These are phyloP conservation scores for Kandelia obovata DNA, from an alignment of 345 rosid species.

Conservation along the genomic window DNA sequence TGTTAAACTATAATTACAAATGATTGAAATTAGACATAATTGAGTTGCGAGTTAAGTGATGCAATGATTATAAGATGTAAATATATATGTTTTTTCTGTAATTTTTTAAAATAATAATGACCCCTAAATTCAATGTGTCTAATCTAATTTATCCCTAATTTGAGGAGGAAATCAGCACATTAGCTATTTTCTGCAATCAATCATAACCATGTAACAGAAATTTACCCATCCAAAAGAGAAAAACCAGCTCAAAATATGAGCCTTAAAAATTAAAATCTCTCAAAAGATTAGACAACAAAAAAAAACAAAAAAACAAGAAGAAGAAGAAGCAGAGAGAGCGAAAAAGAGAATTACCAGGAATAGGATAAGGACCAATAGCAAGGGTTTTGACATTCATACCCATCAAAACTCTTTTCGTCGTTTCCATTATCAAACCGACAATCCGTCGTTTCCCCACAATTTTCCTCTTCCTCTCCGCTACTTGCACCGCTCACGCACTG, in stretches of 20 bases:
- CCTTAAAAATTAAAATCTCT: neutral
- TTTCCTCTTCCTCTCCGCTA: slow-evolving; percentile 39
- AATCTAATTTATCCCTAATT: too few species aligned
- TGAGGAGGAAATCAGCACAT: too few species aligned
- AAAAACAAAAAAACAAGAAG: neutral
- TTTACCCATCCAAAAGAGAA: neutral
- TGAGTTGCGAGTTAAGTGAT: too few species aligned
- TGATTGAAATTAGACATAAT: too few species aligned
- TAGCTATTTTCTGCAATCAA: neutral
- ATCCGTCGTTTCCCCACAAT: slow-evolving; percentile 45
- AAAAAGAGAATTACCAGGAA: slow-evolving; percentile 54
- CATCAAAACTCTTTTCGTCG: slow-evolving; percentile 17
- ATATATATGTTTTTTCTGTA: too few species aligned
- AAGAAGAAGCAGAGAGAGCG: neutral
- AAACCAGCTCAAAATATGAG: neutral
- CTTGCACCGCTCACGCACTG: slow-evolving; percentile 35
- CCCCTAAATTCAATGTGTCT: too few species aligned
- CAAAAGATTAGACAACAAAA: neutral
- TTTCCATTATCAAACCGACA: slow-evolving; percentile 9
- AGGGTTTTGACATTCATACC: slow-evolving; percentile 50
- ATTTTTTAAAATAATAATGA: too few species aligned
- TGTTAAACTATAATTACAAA: too few species aligned
- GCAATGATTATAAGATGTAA: too few species aligned
- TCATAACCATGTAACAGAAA: neutral
- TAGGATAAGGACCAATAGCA: slow-evolving; percentile 54